Percentiles rank a stretch among this genome's conserved stretches.
Conservation (phyloP, 768 basidiomycete species). For the Kwoniella sp. region DNA sequence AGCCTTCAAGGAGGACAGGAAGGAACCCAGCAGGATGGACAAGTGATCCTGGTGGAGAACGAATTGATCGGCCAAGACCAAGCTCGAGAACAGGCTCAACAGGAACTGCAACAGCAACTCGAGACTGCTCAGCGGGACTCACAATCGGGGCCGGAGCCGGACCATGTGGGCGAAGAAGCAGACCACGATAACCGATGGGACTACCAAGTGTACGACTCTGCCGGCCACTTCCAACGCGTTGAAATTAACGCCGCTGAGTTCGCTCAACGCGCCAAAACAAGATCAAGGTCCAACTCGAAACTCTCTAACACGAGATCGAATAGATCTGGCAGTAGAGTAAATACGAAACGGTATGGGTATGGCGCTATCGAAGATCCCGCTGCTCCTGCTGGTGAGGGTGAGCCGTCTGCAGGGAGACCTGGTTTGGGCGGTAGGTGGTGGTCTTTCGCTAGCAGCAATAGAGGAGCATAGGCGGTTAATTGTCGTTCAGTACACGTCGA, state of each 20-base stretch:
- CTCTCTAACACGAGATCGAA: background rate
- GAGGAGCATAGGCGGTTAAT: no score
- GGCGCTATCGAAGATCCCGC: background rate
- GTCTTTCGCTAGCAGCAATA: background rate
- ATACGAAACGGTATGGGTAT: constrained; percentile 5
- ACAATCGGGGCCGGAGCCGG: background rate
- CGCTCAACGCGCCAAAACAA: background rate
- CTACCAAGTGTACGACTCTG: constrained; percentile 24
- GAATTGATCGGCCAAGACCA: background rate
- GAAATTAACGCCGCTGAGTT: background rate
- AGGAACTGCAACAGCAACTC: background rate
- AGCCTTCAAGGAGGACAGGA: background rate
- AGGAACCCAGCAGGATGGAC: background rate
- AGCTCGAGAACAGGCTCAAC: background rate
- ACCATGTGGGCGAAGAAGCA: no score
- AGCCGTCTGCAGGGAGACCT: background rate
- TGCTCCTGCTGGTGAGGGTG: no score
- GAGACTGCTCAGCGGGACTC: no score
- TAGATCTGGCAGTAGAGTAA: constrained; percentile 8
- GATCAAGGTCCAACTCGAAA: constrained; percentile 16
- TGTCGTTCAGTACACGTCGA: no score
- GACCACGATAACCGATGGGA: constrained; percentile 1
- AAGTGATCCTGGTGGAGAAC: background rate
- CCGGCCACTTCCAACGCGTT: constrained; percentile 7
- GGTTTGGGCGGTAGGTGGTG: background rate